These are phyloP conservation scores for Candida pseudofarinosa DNA, from an alignment of 805 yeast genomes.

Conservation along the genomic window DNA sequence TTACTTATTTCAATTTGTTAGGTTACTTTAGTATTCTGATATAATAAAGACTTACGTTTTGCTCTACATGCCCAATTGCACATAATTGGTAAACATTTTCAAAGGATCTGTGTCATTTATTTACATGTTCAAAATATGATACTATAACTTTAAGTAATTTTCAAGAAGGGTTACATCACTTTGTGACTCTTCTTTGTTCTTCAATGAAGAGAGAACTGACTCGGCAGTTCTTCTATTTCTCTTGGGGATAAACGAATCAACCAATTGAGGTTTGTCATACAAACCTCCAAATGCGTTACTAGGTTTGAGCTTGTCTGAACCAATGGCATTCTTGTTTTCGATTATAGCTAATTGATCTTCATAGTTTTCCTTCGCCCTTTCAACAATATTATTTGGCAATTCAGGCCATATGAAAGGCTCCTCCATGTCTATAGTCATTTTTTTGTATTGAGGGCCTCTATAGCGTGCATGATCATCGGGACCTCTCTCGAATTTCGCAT, in stretches of 20 bases:
- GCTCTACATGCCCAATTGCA: no score
- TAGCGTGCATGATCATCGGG: constrained; percentile 60
- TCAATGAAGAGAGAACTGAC: constrained; percentile 13
- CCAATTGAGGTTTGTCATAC: constrained; percentile 40
- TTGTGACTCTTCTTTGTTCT: constrained; percentile 18
- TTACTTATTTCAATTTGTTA: constrained; percentile 1
- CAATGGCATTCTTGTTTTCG: constrained; percentile 47
- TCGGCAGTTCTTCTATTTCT: constrained; percentile 23
- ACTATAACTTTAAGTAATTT: constrained; percentile 14
- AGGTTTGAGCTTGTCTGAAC: constrained; percentile 69
- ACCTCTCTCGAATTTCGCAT: constrained; percentile 58
- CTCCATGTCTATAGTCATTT: constrained; percentile 94
- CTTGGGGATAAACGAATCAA: constrained; percentile 35
- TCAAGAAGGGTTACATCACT: constrained; percentile 28
- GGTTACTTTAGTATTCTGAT: no score
- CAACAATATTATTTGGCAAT: constrained; percentile 32
- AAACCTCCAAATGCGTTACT: constrained; percentile 73
- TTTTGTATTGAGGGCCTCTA: constrained; percentile 78
- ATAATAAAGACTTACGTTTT: no score
- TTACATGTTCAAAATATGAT: background rate
- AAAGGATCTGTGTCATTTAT: background rate
- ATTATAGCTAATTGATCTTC: constrained; percentile 50
- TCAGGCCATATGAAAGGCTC: constrained; percentile 97
- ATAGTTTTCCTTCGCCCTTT: constrained; percentile 33
- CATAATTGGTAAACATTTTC: no score